Base-by-base conservation (phyloP, 129 eudicot species). In the Apium graveolens region DNA sequence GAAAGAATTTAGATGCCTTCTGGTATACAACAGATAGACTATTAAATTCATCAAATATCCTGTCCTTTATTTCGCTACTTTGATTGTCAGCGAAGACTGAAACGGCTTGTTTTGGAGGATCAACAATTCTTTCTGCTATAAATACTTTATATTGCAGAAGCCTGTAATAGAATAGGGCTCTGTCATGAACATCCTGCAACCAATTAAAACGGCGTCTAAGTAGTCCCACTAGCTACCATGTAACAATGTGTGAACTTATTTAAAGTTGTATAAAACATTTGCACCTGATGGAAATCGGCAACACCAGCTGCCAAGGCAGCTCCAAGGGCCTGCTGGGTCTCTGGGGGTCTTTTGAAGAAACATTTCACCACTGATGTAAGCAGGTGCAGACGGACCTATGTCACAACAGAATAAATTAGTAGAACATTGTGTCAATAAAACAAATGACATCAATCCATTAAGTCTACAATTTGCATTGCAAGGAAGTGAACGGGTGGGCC, bases 61-160 rank as follows among this genome's bases (percentile, higher is more conserved):
- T 90, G 89, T 95, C 99, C 89, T 92, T 95, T 82, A 92, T 89
- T 83, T 95, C 99, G 70, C 87, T 92, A 84, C 91, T 92, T 80
- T 92, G 97, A 82, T 92, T 90, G 77, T 95, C 99, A 11, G 99
- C 97, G 71, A 95, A 95, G 74, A 87, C 99, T 0, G 99, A 95
- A 85, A 95, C 97, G 32, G 99, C 99, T 90, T 95, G 99, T 86
- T 95, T 95, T 70, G 96, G 88, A 75, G 99, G 99, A 83, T 95
- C 86, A 62, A 92, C 95, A 75, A 95, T 90, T 45, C 80, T 82
- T 73, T 92, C 95, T 73, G 99, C 97, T 37, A 90, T 87, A 37
- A 96, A 81, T 11, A 90, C 88, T 35, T 82, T 85, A 45, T 90
- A 79, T 74, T 95, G 91, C 80, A 95, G 78, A 83, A 95, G 97